Evolutionary conservation across 2,329 filamentous ascomycete species (phyloP).

Genomic region (Hymenoscyphus fructigenus): DNA sequence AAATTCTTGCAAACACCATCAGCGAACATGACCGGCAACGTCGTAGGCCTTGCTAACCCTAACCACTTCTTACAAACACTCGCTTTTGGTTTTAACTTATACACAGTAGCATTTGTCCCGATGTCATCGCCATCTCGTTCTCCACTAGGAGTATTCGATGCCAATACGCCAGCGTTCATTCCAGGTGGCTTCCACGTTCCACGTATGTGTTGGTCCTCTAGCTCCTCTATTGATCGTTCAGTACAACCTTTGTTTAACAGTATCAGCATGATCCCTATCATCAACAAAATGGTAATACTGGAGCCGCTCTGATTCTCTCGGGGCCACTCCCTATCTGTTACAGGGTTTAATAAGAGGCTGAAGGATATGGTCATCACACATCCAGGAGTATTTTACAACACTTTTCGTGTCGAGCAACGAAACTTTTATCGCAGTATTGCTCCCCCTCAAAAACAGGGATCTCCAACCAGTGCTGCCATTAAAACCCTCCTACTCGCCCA

Average conservation of each 20-base stretch:
- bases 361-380: constrained; percentile 11
- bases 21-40: no score
- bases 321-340: background rate
- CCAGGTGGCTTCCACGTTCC: no score
- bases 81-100: background rate
- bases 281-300: no score
- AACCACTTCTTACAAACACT: no score
- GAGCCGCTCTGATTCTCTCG: background rate
- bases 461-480: no score
- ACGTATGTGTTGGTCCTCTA: background rate
- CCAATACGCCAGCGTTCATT: no score
- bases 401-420: background rate
- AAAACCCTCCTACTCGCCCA: no score
- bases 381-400: constrained; percentile 1
- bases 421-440: no score
- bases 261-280: background rate
- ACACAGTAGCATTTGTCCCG: background rate
- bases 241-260: background rate
- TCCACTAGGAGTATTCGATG: no score
- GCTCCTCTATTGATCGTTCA: background rate
- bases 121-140: background rate
- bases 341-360: background rate
- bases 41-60: no score
- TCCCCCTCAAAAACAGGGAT: no score
- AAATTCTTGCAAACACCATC: no score